Base-by-base conservation (phyloP, 805 yeast genomes). In the Candida sakaeoensis region DNA sequence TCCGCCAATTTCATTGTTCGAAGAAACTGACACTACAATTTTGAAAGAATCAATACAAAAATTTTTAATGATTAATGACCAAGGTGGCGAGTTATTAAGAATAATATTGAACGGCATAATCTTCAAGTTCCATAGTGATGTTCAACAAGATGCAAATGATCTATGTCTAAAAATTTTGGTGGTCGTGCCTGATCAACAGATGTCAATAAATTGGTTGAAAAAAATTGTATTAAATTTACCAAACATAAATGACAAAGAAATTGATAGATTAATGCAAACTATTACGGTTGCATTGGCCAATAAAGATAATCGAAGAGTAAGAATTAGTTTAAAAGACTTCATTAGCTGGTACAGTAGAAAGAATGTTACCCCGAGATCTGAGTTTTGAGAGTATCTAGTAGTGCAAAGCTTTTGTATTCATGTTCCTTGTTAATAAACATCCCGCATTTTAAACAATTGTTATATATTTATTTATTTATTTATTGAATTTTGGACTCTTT, bases 271-370 rank as follows among this genome's bases (percentile, higher is more conserved):
- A 45, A 52, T 82, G 24, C 65, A 66, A 7, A 71, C 80, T 2
- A 68, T 83, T 4, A 71, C 70, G n/a, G 67, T 63, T 10, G 84
- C 93, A 0, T 64, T 86, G 36, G 73, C 70, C 26, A 77, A 81
- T 17, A 81, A 77, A 51, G 90, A 88, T 59, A 80, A 71, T 58
- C 75, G 91, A 57, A 75, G 86, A 47, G 79, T 87, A 18, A 75
- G 95, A 51, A 68, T 79, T 3, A 73, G 85, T 33, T 65, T 90
- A 39, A 77, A 80, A 52, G 91, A 84, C 55, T 91, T 90, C 55
- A 78, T 86, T 28, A 78, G 73, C 40, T 85, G 96, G 93, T 89
- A 87, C 61, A 65, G 82, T 23, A 70, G 95, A 50, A 83, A 87
- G 57, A 84, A 86, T 51, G 74, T 86, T 16, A 72, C 46, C 8